Evolutionary conservation across 192 early-diverging fungal species (phyloP), one percentile per base, ranked within the genome.

Genomic region (Coemansia sp.): DNA sequence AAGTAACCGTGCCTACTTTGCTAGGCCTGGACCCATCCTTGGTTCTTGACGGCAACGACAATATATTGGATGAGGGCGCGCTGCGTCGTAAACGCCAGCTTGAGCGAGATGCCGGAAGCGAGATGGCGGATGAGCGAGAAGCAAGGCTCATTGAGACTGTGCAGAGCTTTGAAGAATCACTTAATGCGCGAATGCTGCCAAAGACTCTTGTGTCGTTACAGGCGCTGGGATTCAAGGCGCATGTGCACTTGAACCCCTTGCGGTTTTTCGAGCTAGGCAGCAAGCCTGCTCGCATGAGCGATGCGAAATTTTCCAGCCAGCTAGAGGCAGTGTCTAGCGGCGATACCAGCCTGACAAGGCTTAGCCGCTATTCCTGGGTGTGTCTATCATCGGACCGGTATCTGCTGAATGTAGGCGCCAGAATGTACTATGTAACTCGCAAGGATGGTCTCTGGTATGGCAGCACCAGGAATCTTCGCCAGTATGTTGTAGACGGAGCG

Each of bases 1-100:
- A 88, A 6, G 72, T 86, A 21, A 93, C 86, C 0, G 53, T 89
- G 33, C 93, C 94, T 2, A 88, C 89, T 12, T 70, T 97, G 21
- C 65, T 94, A 9, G 94, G 94, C 4, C 66, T 97, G 50, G 78
- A 89, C 30, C 77, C 84, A 9, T 68, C 63, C 8, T 62, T 80
- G 37, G 62, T 79, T 23, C 47, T 86, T 26, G 63, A 82, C 3
- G 4, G 23, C 23, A 70, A 84, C 74, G 62, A 61, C 1, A 50
- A 75, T 30, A 38, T 75, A 2, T 54, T 68, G 1, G 56, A 63
- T 31, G 19, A 0, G 20, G 31, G 5, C 35, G 47, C 13, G 40
- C 3, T 14, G 38, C 53, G 60, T 26, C 28, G 30, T 42, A 53
- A 18, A 46, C 14, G 5, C 18, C 5, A 14, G 31, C 38, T 18